Base-by-base conservation (phyloP, 1,284 basidiomycete genomes). In the Ceratobasidium sp. region DNA sequence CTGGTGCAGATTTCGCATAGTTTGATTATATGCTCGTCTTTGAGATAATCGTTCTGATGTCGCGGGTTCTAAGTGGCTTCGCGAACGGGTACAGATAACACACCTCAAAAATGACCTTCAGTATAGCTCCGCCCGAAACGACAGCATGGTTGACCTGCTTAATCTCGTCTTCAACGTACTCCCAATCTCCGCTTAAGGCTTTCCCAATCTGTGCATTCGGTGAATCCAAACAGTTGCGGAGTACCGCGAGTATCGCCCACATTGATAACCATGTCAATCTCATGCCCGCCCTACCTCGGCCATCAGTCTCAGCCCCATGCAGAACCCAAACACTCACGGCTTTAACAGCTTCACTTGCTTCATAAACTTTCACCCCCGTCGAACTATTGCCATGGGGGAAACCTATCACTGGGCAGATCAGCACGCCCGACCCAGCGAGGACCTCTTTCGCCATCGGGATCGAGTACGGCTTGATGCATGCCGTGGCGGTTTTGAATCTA, bases 61-160 rank as follows among this genome's bases (percentile, higher is more conserved):
- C 11, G 25, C 44, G 21, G 16, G 6, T 46, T 33, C 18, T 16
- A 23, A 36, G 6, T 1, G 28, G 48, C 48, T 61, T 61, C 53
- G 56, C 38, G 36, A 58, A 67, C 25, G 18, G 36, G 21, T 21
- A 23, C 36, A 40, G 21, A 36, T 38, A 16, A 49, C 71, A 11
- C 61, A 75, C 74, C 63, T 77, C 76, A 64, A 76, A 77, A 12
- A 77, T 77, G 36, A 77, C 76, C 64, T 77, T 77, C n/a, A 77
- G 63, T 33, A 76, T 77, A 14, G 75, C 75, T 14, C 73, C 75
- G 21, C 60, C 40, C 21, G 53, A 60, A 44, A 72, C 70, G 8
- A 77, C 76, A 16, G 76, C 76, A 42, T 74, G 72, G 70, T 77
- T 77, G 71, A 77, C 74, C 42, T 69, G 67, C 36, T 72, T 72